Evolutionary conservation across 2,329 filamentous ascomycete genomes (phyloP), one percentile per base, ranked within the genome.

Genomic region (Simplicillium aogashimaense): DNA sequence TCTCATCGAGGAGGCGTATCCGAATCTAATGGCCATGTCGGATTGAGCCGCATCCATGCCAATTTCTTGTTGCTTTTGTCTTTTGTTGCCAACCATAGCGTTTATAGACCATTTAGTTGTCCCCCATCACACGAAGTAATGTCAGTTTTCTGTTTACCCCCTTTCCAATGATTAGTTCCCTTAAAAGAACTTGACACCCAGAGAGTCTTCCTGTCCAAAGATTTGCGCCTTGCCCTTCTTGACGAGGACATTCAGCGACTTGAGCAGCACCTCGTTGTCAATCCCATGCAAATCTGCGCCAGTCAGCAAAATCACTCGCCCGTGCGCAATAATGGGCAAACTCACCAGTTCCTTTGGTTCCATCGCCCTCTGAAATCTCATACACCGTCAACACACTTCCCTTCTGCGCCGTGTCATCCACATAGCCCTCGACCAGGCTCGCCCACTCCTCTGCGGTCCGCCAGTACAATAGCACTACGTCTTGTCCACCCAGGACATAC

Each of bases 181-280:
- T 81, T 67, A 95, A 58, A 97, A 97, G 67, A 98, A 97, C 67
- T 98, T 98, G 48, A 97, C 87, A 53, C 92, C 92, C 54, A 85
- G 78, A 45, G 86, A 84, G 57, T 90, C 87, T 53, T 90, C 88
- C 40, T 78, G 76, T 29, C 90, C 90, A 65, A 98, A 97, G 18
- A 97, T 79, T 61, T 97, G 90, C 12, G 89, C 90, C 64, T 85
- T 94, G 50, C 88, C 88, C 46, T 83, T 76, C 70, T 94, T 95
- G 29, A 94, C 89, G 37, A 95, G 71, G 37, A 92, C 70, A 44
- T 77, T 75, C 37, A 98, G 70, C 30, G 86, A 83, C 59, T 83
- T 88, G 49, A 83, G 75, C 53, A 98, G 70, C 45, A 95, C 61
- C 17, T 88, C 86, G 35, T 73, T 69, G 56, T 97, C 89, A 69